phyloP scores from a whole-genome alignment of 768 basidiomycete species.

The Agaricus blazei region DNA sequence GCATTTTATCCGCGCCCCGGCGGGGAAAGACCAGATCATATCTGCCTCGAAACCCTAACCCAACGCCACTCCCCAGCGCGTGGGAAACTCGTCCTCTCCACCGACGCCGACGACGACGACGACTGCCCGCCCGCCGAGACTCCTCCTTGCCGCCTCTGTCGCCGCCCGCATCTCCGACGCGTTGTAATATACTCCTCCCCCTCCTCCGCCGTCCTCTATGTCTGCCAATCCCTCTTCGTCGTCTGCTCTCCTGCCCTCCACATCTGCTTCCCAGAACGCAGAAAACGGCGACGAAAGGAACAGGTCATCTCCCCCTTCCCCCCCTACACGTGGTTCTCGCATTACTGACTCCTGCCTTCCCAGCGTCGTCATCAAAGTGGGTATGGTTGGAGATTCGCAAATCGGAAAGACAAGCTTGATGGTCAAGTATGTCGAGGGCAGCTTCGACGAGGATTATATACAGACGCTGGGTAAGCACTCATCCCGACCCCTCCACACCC shows the following conservation, averaged over 20 bases:
- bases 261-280: slow-evolving; percentile 49
- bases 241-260: slow-evolving; percentile 36
- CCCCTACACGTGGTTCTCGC: not conserved
- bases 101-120: slow-evolving; percentile 15
- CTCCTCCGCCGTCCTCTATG: slow-evolving; percentile 26
- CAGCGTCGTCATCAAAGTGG: slow-evolving; percentile 96
- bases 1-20: slow-evolving; percentile 20
- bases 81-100: not conserved
- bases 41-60: too few relatives aligned
- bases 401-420: slow-evolving; percentile 99
- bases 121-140: slow-evolving; percentile 23
- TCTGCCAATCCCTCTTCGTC: slow-evolving; percentile 47
- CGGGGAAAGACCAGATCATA: too few relatives aligned
- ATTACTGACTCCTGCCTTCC: not conserved
- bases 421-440: slow-evolving; percentile 99
- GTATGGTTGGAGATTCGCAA: slow-evolving; percentile 99
- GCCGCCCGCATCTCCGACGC: slow-evolving; percentile 19
- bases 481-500: slow-evolving; percentile 9
- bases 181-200: slow-evolving; percentile 13
- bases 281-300: slow-evolving; percentile 75
- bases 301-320: slow-evolving; percentile 33
- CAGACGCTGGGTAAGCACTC: slow-evolving; percentile 85
- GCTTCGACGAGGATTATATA: slow-evolving; percentile 99
- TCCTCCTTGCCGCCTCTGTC: slow-evolving; percentile 24
- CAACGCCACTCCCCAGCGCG: too few relatives aligned